These are phyloP conservation scores for Phytophthora hybrid DNA, from an alignment of 352 stramenopile species.

Conservation along the genomic window DNA sequence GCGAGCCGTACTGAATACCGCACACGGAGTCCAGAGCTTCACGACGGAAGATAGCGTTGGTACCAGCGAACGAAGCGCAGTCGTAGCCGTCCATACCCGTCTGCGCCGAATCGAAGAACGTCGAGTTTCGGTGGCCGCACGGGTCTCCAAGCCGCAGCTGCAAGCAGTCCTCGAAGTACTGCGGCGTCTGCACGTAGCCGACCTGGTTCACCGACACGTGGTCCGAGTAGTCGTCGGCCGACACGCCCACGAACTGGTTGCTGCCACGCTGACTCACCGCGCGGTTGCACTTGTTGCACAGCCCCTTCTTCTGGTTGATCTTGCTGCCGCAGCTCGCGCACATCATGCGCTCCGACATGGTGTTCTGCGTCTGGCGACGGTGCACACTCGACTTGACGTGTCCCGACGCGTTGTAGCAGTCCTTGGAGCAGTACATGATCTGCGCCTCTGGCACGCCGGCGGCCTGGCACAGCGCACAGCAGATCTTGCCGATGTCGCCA, in stretches of 20 bases:
- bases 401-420: constrained; percentile 77
- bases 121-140: constrained; percentile 74
- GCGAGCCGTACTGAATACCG: constrained; percentile 76
- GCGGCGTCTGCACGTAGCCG: constrained; percentile 76
- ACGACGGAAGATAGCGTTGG: constrained; percentile 80
- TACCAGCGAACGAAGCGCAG: constrained; percentile 76
- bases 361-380: constrained; percentile 77
- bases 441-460: constrained; percentile 68
- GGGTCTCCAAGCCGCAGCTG: constrained; percentile 71
- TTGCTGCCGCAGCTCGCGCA: constrained; percentile 70
- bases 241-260: constrained; percentile 60
- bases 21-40: constrained; percentile 77
- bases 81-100: constrained; percentile 83
- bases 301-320: constrained; percentile 72
- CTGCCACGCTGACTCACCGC: constrained; percentile 43
- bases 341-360: constrained; percentile 66
- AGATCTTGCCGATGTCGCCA: constrained; percentile 79
- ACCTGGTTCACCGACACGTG: constrained; percentile 77
- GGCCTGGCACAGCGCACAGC: constrained; percentile 70
- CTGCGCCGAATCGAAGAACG: constrained; percentile 76
- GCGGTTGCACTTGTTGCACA: constrained; percentile 73
- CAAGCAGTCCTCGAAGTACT: constrained; percentile 80
- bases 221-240: constrained; percentile 73
- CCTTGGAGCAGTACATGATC: constrained; percentile 84
- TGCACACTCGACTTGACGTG: constrained; percentile 74